Evolutionary conservation across 768 basidiomycete species (phyloP), one percentile per base, ranked within the genome.

Genomic region (Dioszegia crocea): DNA sequence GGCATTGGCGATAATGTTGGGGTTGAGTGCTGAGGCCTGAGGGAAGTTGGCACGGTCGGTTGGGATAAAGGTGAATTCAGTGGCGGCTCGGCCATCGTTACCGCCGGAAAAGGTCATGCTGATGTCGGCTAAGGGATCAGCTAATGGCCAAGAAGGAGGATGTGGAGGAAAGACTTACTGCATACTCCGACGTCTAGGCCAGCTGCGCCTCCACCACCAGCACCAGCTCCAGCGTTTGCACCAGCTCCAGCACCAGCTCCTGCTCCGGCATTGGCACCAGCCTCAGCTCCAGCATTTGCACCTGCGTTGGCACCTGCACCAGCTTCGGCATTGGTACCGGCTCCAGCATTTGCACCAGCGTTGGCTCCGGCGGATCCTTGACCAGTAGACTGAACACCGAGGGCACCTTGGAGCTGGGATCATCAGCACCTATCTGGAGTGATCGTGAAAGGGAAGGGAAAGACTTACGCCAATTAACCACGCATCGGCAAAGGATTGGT

Each of bases 11-110:
- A 66, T 61, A 47, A 71, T 66, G 11, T 55, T 52, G 16, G 66
- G 66, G 51, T 71, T 66, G 31, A 71, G 63, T 1, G 70, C 70
- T 9, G 65, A 44, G 4, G 62, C 66, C 31, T 71, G 70, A 31
- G 59, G 58, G 64, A 68, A 71, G 24, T 63, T 60, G 41, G 31
- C 38, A 16, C 53, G 47, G 59, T 71, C 66, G 26, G 66, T 57
- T 14, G 67, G 67, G 40, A 61, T 50, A 56, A 68, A 68, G 6
- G 64, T 52, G 52, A 64, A 58, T 56, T 67, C 66, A 29, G 55
- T 57, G 24, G 62, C 66, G 12, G 52, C 43, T 2, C 61, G 39
- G 24, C 47, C 55, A 17, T 63, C 58, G 30, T 64, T 47, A 0
- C 66, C 70, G 1, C 58, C 64, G 0, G 62, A 61, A 43, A 65